Conservation (phyloP, 1,284 basidiomycete genomes). For the Dichomitus squalens region DNA sequence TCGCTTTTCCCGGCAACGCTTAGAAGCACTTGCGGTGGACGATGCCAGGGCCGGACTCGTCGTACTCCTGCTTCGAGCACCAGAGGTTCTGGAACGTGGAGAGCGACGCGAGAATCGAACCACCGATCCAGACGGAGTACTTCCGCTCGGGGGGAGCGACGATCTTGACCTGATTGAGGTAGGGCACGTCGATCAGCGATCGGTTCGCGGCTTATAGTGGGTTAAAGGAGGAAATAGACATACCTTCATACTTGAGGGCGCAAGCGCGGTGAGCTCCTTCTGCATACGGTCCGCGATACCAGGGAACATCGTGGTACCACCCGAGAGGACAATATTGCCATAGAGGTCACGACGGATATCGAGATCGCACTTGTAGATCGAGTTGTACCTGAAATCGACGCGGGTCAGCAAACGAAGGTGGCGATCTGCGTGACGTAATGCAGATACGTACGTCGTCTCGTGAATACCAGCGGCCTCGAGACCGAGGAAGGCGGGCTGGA, state of each 20-base stretch:
- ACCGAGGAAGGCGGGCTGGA: slow-evolving; percentile 95
- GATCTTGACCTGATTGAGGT: slow-evolving; percentile 79
- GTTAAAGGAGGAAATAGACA: slow-evolving; percentile 31
- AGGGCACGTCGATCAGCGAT: slow-evolving; percentile 9
- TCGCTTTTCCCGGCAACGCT: slow-evolving; percentile 25
- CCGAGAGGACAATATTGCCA: slow-evolving; percentile 93
- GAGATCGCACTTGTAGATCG: slow-evolving; percentile 80
- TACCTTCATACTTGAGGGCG: slow-evolving; percentile 89
- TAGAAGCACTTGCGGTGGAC: slow-evolving; percentile 69
- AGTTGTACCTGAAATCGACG: slow-evolving; percentile 73
- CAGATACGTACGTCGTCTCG: slow-evolving; percentile 78
- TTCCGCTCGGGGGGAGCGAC: slow-evolving; percentile 92
- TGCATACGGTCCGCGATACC: slow-evolving; percentile 98
- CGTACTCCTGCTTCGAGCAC: slow-evolving; percentile 93
- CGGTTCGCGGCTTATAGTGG: neutral
- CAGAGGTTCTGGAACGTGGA: slow-evolving; percentile 95
- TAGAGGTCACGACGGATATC: slow-evolving; percentile 90
- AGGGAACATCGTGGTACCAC: slow-evolving; percentile 97
- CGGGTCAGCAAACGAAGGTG: slow-evolving; percentile 41
- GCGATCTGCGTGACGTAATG: neutral
- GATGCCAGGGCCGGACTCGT: slow-evolving; percentile 85
- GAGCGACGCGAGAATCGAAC: slow-evolving; percentile 94
- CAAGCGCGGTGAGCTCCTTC: slow-evolving; percentile 91
- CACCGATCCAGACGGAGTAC: slow-evolving; percentile 99
- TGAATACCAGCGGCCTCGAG: slow-evolving; percentile 95